Base-by-base conservation (phyloP, 345 rosid species). In the Eucalyptus lansdowneana region DNA sequence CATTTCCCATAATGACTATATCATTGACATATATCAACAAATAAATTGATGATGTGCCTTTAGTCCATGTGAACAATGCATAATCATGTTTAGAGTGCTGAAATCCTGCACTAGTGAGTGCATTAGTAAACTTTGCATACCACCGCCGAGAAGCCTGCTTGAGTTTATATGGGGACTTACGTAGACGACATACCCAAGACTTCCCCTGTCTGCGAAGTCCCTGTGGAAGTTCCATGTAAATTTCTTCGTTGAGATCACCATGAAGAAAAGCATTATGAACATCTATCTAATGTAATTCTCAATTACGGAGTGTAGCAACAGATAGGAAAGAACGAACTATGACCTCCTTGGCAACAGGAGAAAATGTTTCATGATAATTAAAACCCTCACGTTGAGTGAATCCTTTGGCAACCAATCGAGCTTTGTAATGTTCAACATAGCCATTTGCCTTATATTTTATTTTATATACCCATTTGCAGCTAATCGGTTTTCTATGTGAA, bases 171-270 rank as follows among this genome's bases (percentile, higher is more conserved):
- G 0, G n/a, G n/a, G 12, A 58, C 5, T 58, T 58, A 58, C 2
- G 0, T 24, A 25, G n/a, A 58, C 16, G n/a, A 58, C 17, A 50
- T 14, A 14, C n/a, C 7, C n/a, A 3, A 58, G 65, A 25, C 65
- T 58, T 29, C n/a, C 65, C n/a, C 2, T 58, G 0, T 25, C 2
- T 25, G 4, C 1, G 2, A 24, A 58, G 14, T 58, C n/a, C 65
- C 7, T 58, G 0, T 58, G 65, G n/a, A 58, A 25, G n/a, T 56
- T 58, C 3, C 7, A 58, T 11, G 14, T 25, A 58, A 25, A 58
- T 58, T 58, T 58, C 65, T 58, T 11, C 2, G 1, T 58, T 25
- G 3, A 24, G n/a, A 58, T 58, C 65, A 58, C n/a, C 14, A 5
- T 25, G n/a, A 58, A 58, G 7, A 58, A 58, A 58, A 58, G 65